Conservation (phyloP, 2,329 filamentous ascomycete genomes). For the Colletotrichum siamense region DNA sequence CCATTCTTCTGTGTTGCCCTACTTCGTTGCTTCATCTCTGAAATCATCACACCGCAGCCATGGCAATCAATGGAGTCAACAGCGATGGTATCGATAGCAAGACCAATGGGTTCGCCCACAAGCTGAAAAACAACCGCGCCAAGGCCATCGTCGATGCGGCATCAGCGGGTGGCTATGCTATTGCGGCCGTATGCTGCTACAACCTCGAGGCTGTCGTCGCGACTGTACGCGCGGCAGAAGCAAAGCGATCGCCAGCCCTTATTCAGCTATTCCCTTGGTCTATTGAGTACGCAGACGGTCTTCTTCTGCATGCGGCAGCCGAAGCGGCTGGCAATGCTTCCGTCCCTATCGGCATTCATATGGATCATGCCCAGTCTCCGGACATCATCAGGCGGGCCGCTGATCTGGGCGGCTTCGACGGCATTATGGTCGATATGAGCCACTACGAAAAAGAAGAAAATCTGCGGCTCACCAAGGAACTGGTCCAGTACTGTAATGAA, state of each 20-base stretch:
- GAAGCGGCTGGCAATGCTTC: constrained; percentile 57
- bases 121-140: constrained; percentile 10
- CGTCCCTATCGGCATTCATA: constrained; percentile 67
- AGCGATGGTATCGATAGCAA: background rate
- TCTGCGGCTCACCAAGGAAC: constrained; percentile 63
- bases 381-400: constrained; percentile 63
- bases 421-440: constrained; percentile 80
- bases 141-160: constrained; percentile 56
- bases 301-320: constrained; percentile 58
- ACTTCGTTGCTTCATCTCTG: background rate
- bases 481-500: constrained; percentile 66
- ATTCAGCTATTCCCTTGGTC: constrained; percentile 78
- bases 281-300: constrained; percentile 62
- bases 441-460: constrained; percentile 77
- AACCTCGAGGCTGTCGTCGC: constrained; percentile 75
- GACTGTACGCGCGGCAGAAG: constrained; percentile 70
- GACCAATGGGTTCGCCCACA: background rate
- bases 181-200: constrained; percentile 57
- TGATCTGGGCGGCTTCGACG: constrained; percentile 60
- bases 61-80: background rate
- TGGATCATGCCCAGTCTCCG: constrained; percentile 70
- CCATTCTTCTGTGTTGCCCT: background rate
- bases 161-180: constrained; percentile 58
- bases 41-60: background rate
- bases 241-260: constrained; percentile 67